Evolutionary conservation across 306 rosid genomes (phyloP), one percentile per base, ranked within the genome.

Genomic region (Gillenia trifoliata): DNA sequence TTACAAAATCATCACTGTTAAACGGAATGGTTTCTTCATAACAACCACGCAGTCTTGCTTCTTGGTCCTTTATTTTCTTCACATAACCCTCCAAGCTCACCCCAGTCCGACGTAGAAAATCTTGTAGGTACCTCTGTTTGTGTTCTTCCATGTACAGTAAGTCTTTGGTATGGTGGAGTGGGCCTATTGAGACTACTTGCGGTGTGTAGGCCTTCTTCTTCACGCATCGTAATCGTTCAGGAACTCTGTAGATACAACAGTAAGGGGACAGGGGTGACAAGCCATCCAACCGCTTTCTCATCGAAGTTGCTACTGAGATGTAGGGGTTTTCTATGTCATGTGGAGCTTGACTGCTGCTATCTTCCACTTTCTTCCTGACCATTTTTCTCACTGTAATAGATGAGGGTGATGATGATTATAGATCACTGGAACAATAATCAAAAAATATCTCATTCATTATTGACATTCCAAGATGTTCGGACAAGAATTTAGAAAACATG

Each of bases 91-190:
- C 54, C 66, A 78, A 65, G 17, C 30, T 22, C 20, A 43, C 26
- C 22, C 31, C 11, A 3, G 73, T 72, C 16, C 66, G 77, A 16
- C 12, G 4, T 13, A 78, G 33, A 59, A 52, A 78, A 23, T 41
- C 30, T 2, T 7, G 3, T 1, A 78, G 57, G 36, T 52, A 71
- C 68, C 78, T 72, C 50, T 8, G 30, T 15, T 78, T 78, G 41
- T 71, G 73, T n/a, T 52, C 73, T 54, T 78, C 82, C 82, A 78
- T 79, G 10, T 41, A 17, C 8, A 38, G 11, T 41, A 78, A 57
- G 23, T 16, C 28, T 34, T 59, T 55, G 13, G 69, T 64, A 33
- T 78, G 74, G 52, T 78, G 82, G 13, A 71, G 47, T 17, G 82
- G 82, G 31, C 70, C 70, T 0, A 22, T 11, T 33, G 45, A 38